phyloP scores from a whole-genome alignment of 1,139 yeast genomes.

The Pichia sp. region DNA sequence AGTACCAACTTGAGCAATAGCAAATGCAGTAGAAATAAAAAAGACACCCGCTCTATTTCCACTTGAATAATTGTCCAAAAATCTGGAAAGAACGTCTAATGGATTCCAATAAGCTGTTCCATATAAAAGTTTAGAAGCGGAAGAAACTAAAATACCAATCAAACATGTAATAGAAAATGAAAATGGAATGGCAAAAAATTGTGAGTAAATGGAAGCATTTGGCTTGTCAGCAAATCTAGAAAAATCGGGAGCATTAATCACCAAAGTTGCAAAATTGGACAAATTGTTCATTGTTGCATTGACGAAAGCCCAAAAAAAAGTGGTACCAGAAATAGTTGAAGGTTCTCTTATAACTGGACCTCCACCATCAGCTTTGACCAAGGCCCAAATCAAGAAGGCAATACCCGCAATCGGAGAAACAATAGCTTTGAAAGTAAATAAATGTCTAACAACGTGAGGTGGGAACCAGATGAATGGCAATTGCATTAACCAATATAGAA shows the following conservation, averaged over 20 bases:
- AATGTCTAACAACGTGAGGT: conserved; percentile 73
- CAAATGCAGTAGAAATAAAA: conserved; percentile 67
- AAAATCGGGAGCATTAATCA: conserved; percentile 85
- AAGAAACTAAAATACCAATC: conserved; percentile 80
- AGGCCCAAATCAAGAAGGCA: conserved; percentile 56
- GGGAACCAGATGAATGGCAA: conserved; percentile 75
- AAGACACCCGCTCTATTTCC: conserved; percentile 88
- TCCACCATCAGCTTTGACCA: conserved; percentile 65
- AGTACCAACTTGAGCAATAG: conserved; percentile 82
- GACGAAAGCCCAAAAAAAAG: conserved; percentile 75
- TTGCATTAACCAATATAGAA: conserved; percentile 69
- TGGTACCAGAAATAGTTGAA: conserved; percentile 45
- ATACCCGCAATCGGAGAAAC: conserved; percentile 52
- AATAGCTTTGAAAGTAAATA: conserved; percentile 71
- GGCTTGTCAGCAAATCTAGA: conserved; percentile 66
- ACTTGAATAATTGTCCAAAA: conserved; percentile 48
- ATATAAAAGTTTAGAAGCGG: conserved; percentile 68
- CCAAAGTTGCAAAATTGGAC: conserved; percentile 81
- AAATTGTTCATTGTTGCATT: conserved; percentile 68
- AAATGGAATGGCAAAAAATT: conserved; percentile 60
- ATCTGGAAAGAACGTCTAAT: conserved; percentile 60
- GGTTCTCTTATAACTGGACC: conserved; percentile 57
- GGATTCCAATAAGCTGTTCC: conserved; percentile 82
- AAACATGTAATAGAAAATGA: conserved; percentile 75
- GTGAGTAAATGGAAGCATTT: conserved; percentile 42